Evolutionary conservation across 1,284 basidiomycete species (phyloP).

Genomic region (Sanguinoderma infundibulare): DNA sequence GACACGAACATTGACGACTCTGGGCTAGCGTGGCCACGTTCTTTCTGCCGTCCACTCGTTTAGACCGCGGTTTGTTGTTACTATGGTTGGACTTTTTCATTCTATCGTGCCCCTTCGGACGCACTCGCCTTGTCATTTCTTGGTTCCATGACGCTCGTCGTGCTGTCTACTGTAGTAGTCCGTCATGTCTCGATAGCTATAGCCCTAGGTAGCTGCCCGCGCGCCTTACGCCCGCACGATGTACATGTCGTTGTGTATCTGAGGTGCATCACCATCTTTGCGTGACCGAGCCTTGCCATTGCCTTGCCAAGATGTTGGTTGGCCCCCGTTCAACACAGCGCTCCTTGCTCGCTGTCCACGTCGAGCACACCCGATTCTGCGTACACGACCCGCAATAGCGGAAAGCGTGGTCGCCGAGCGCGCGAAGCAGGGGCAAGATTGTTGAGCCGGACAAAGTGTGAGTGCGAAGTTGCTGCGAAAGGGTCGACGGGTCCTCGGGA

Average conservation of each 20-base stretch:
- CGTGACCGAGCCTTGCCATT: neutral
- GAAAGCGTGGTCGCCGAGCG: neutral
- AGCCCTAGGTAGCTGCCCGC: slow-evolving; percentile 7
- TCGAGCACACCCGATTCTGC: neutral
- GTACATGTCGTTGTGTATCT: neutral
- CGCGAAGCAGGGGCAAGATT: neutral
- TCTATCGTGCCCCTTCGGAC: neutral
- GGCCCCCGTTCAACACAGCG: neutral
- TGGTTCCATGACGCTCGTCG: neutral
- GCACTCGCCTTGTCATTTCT: neutral
- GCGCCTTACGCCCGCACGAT: slow-evolving; percentile 10
- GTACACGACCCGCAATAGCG: neutral
- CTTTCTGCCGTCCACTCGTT: slow-evolving; percentile 23
- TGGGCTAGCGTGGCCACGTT: slow-evolving; percentile 14
- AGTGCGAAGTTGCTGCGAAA: neutral
- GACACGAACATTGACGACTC: slow-evolving; percentile 10
- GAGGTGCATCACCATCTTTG: neutral
- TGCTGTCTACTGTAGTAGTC: slow-evolving; percentile 1
- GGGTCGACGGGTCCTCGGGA: neutral
- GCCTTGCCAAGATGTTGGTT: neutral
- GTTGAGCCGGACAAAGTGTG: neutral
- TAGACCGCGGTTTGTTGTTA: slow-evolving; percentile 2
- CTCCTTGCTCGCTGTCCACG: neutral
- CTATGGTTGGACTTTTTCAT: neutral
- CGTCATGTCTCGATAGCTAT: neutral